phyloP scores from a whole-genome alignment of 73 alveolate species.

The Paramecium bursaria region DNA sequence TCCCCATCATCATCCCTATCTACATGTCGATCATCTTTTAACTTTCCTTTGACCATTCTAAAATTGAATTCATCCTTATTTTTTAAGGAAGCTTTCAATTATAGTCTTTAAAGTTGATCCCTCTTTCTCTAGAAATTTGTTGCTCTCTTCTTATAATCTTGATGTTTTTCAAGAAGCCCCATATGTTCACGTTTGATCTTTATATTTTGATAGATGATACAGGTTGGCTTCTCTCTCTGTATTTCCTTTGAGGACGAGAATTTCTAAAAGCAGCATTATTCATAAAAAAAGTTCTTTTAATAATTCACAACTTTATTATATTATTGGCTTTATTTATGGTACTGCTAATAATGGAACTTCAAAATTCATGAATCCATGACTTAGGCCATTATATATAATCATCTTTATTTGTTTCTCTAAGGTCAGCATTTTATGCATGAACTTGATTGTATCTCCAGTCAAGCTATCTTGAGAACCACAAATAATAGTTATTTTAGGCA shows the following conservation, averaged over 20 bases:
- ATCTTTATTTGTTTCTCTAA: constrained; percentile 44
- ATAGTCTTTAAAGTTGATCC: constrained; percentile 24
- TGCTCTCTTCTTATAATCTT: constrained; percentile 53
- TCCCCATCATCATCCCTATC: not conserved
- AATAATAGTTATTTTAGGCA: constrained; percentile 78
- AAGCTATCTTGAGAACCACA: constrained; percentile 67
- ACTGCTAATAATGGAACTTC: constrained; percentile 60
- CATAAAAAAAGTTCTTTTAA: not conserved
- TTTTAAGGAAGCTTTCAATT: constrained; percentile 35
- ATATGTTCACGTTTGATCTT: constrained; percentile 16
- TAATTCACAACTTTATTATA: constrained; percentile 8
- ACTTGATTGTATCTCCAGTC: constrained; percentile 59
- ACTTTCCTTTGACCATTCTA: constrained; percentile 15
- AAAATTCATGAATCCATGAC: constrained; percentile 69
- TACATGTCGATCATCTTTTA: constrained; percentile 16
- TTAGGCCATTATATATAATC: constrained; percentile 45
- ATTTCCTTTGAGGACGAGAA: constrained; percentile 10
- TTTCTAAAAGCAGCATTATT: constrained; percentile 13
- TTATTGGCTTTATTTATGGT: constrained; percentile 11
- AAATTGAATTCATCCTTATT: constrained; percentile 59
- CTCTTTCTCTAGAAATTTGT: constrained; percentile 30
- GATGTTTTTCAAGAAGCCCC: constrained; percentile 52
- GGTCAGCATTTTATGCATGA: constrained; percentile 27
- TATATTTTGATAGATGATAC: not conserved
- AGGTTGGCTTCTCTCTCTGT: constrained; percentile 15